Percentiles rank a stretch among this genome's conserved stretches.
These are phyloP conservation scores for Penicilliopsis zonata DNA, from an alignment of 495 filamentous ascomycete genomes.

Conservation along the genomic window DNA sequence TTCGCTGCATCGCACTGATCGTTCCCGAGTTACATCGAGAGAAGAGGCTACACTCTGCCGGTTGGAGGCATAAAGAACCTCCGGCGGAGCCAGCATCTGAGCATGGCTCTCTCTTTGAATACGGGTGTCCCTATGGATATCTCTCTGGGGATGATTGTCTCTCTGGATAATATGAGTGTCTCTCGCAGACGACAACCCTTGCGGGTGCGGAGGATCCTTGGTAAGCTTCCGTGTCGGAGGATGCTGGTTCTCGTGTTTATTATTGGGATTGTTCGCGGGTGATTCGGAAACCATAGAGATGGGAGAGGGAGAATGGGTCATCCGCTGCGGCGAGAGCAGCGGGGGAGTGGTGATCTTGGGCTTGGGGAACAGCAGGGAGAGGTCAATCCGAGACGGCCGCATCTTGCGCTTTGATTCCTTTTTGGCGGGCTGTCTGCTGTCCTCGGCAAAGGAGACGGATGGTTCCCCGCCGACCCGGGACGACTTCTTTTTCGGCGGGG, in stretches of 20 bases:
- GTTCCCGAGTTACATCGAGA: conserved; percentile 20
- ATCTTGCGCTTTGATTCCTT: conserved; percentile 30
- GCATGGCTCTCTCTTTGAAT: neutral
- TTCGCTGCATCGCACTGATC: conserved; percentile 23
- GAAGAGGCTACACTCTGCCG: no score
- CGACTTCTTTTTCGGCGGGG: neutral
- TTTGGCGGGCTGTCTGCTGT: conserved; percentile 6
- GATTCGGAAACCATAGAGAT: conserved; percentile 26
- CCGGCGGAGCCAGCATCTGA: no score
- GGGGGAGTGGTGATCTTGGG: conserved; percentile 19
- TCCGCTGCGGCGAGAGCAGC: conserved; percentile 32
- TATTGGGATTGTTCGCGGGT: conserved; percentile 8
- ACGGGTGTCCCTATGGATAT: no score
- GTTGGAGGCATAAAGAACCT: no score
- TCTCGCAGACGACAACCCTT: conserved; percentile 12
- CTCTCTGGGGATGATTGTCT: no score
- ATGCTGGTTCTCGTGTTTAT: conserved; percentile 6
- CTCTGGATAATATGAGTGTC: conserved; percentile 14
- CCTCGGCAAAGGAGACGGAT: neutral
- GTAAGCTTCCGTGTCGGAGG: conserved; percentile 13
- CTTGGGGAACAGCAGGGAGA: conserved; percentile 36
- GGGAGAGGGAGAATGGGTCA: conserved; percentile 32
- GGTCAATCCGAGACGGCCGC: conserved; percentile 30
- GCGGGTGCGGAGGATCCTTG: conserved; percentile 12
- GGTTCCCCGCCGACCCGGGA: neutral